A percentile compares a stretch with the other conserved stretches of the same genome.
Evolutionary conservation across 2,329 filamentous ascomycete species (phyloP).

Genomic region (Emergomyces africanus): DNA sequence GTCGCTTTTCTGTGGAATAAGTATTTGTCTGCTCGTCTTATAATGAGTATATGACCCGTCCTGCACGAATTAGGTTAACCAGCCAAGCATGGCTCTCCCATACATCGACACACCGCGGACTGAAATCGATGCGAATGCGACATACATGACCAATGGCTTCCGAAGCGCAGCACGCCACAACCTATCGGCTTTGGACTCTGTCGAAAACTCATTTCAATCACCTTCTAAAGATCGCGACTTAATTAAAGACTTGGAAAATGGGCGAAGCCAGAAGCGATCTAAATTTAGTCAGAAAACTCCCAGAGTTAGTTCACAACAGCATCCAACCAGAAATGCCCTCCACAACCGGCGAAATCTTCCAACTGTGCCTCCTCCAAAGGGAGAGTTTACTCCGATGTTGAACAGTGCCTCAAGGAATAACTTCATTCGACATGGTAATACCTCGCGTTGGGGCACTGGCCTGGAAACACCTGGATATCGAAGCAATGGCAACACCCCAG

Average conservation of each 20-base stretch:
- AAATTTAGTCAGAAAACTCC: constrained; percentile 58
- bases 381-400: constrained; percentile 88
- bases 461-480: constrained; percentile 57
- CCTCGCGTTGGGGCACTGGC: constrained; percentile 43
- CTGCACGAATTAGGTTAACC: neutral
- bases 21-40: neutral
- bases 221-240: constrained; percentile 67
- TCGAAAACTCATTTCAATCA: constrained; percentile 76
- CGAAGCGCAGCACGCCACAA: constrained; percentile 38
- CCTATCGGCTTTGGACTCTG: constrained; percentile 55
- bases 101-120: constrained; percentile 80
- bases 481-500: constrained; percentile 60
- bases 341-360: constrained; percentile 60
- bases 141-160: constrained; percentile 56
- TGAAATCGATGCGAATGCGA: constrained; percentile 64
- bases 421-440: constrained; percentile 44
- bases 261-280: constrained; percentile 38
- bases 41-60: neutral
- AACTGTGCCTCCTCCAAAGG: constrained; percentile 39
- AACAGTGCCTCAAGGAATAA: constrained; percentile 64
- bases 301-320: constrained; percentile 47
- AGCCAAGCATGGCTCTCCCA: constrained; percentile 46
- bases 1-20: neutral
- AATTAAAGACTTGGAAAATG: constrained; percentile 60
- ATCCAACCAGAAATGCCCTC: constrained; percentile 38